Evolutionary conservation across 768 basidiomycete species (phyloP), one percentile per base, ranked within the genome.

Genomic region (Postia placenta): DNA sequence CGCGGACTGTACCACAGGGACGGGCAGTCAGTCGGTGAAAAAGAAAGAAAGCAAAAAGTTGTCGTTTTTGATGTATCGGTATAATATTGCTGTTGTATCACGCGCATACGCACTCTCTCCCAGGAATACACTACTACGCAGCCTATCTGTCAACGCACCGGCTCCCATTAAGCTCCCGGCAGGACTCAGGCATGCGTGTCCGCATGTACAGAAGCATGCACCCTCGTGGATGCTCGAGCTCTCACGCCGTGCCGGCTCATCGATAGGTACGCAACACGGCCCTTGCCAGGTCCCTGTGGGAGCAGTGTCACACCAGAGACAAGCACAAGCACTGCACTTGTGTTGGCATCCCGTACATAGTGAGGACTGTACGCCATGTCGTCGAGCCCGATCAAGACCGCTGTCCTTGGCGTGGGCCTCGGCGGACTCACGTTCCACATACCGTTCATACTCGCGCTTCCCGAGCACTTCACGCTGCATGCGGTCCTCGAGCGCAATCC

Each of bases 361-460:
- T 33, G 30, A 33, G 7, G 15, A 7, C 30, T 33, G 25, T 11
- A 22, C 27, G n/a, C 9, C 23, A 59, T 55, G 55, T 27, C 55
- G 33, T 27, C 41, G 36, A 65, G 67, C 27, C 80, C 83, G 15
- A 83, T 90, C 60, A 75, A 74, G 35, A 81, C 81, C 22, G 85
- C 86, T 57, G 79, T 88, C 4, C 69, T 90, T 1, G 88, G 87
- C 15, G 81, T 86, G 26, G 90, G 89, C 36, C 79, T 91, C 51
- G 75, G 83, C n/a, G 84, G 84, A 27, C 68, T 84, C 33, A 85
- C 85, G 2, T 92, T 93, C 67, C 91, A 93, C 63, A 58, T 83
- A 48, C 90, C 91, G 0, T 86, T 91, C 64, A 68, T 93, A 48
- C 75, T 84, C 47, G 79, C 86, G 2, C 72, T 86, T 17, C 83